Percentiles rank a stretch among this genome's conserved stretches.
phyloP scores from a whole-genome alignment of 2,329 filamentous ascomycete species.

The Phyllosticta capitalensis region DNA sequence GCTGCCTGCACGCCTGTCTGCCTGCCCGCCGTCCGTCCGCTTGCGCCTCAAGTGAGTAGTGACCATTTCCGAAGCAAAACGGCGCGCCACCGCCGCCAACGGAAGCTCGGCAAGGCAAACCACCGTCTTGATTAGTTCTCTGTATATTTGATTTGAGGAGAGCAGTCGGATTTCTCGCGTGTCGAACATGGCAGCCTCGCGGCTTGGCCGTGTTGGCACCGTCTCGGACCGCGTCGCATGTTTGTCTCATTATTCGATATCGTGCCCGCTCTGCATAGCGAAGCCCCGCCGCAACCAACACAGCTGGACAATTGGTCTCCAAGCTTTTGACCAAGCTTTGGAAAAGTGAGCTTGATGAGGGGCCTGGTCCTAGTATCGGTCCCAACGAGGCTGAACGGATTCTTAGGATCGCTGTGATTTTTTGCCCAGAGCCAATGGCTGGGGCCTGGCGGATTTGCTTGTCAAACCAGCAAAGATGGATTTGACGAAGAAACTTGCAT shows the following conservation, averaged over 20 bases:
- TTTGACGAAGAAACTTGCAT: not conserved
- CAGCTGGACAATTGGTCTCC: not conserved
- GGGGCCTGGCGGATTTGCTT: not conserved
- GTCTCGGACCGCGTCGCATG: constrained; percentile 9
- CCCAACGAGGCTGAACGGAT: not conserved
- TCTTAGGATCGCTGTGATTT: not conserved
- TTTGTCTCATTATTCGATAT: constrained; percentile 6
- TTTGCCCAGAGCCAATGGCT: not conserved
- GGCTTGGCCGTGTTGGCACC: not conserved
- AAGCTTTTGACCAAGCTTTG: not conserved
- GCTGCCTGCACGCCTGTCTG: not conserved
- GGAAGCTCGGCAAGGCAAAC: not conserved
- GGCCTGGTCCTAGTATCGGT: not conserved
- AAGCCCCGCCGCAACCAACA: not conserved
- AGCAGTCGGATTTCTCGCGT: not conserved
- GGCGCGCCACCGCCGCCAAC: not conserved
- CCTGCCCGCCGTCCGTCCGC: not conserved
- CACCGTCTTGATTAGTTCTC: not conserved
- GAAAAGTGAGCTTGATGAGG: not conserved
- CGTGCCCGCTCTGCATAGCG: not conserved
- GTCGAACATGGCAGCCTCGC: not conserved
- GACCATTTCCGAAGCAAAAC: not conserved
- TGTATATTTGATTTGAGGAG: not conserved
- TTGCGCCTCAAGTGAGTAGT: not conserved
- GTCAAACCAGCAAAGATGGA: not conserved